Evolutionary conservation across 1,284 basidiomycete species (phyloP), one percentile per base, ranked within the genome.

Genomic region (Rhodotorula sp.): DNA sequence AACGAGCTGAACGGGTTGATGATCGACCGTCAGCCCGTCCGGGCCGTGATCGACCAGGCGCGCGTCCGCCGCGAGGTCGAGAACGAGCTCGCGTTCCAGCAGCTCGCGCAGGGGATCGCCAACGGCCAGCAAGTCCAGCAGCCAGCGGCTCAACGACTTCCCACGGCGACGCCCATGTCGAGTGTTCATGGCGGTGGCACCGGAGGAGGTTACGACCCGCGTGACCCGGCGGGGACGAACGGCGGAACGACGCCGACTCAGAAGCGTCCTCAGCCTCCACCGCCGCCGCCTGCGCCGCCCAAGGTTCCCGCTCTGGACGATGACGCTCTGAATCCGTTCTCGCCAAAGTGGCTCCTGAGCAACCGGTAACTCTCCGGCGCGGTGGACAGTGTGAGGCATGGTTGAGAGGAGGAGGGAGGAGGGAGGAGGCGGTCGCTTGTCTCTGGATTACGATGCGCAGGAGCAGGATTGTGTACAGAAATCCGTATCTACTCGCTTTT

Each of bases 1-100:
- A 49, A 21, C 52, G 70, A 71, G 46, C 54, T 71, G 14, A 43
- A 71, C 64, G 70, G 70, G 23, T 54, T 62, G 34, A 46, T 62
- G 18, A 56, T 68, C 39, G 54, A 56, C 16, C 3, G 31, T 7
- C 56, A 31, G n/a, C n/a, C 54, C 10, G 34, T 71, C 63, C 23
- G 29, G 10, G 66, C 66, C 23, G 56, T 34, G 16, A 58, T 68
- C 56, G 70, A 71, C 23, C 70, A 71, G 31, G 15, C 46, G 4
- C 34, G 48, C 26, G 61, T 71, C 49, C 34, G 66, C 26, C 21
- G 7, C 21, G 43, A 68, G 43, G 46, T 65, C 26, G 64, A 71
- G 31, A 54, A 60, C 54, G 70, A 71, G 47, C 8, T 48, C 46
- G 63, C 63, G 14, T 71, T 59, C 63, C 46, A 64, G 46, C 47